Base-by-base conservation (phyloP, 1,284 basidiomycete genomes). In the Chalciporus sp. region DNA sequence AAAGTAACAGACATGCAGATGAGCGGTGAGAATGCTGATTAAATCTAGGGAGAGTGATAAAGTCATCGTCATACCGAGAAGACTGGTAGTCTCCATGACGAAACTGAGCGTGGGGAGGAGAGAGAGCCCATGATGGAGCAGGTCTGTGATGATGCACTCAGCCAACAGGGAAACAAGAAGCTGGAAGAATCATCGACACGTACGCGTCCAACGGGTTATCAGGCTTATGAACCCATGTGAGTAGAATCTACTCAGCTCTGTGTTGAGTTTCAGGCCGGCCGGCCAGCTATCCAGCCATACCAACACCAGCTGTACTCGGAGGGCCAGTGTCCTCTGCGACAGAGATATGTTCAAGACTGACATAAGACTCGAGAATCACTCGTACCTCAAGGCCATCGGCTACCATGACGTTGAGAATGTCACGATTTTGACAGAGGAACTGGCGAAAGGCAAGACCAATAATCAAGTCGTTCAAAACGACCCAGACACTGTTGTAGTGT, bases 231-330 rank as follows among this genome's bases (percentile, higher is more conserved):
- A 88, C 0, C 83, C 78, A 54, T 86, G 80, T 31, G 87, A 85
- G 62, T 94, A 91, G 65, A 96, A 92, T 17, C 80, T 76, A 61
- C 93, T 92, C 16, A 98, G 80, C 61, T 98, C 93, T 0, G 93
- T 94, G 68, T 99, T 99, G 55, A 99, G 85, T 73, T 99, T 99
- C 42, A 99, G 74, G 1, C 97, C 96, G 0, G 90, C 93, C 0
- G 96, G 96, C 95, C 97, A 99, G 53, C 89, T 85, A 67, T 96
- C 90, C 4, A 99, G 79, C 95, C 95, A 98, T 1, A 78, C 61
- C 1, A 97, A 75, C 0, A 80, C 76, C 17, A 74, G 74, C 43
- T 79, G 77, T n/a, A 88, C 68, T 50, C 77, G 73, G 14, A 76
- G 64, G 27, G 88, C 74, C 0, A 84, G 72, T 40, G 76, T 72